Evolutionary conservation across 2,329 filamentous ascomycete species (phyloP), one percentile per base, ranked within the genome.

Genomic region (Pseudocercospora crystallina): DNA sequence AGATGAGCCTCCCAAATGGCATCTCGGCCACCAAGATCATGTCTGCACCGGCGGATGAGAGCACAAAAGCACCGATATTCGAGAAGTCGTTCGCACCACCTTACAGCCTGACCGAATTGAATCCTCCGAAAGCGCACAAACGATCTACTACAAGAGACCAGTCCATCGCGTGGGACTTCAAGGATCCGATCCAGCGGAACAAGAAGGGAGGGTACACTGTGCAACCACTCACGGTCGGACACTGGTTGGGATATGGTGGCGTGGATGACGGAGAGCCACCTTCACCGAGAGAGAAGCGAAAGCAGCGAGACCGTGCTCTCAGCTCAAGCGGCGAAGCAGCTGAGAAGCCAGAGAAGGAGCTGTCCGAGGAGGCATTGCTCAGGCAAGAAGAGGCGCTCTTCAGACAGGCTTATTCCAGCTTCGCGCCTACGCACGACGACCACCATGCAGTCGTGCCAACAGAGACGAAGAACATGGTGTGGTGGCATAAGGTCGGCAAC

Each of bases 371-470:
- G 41, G 66, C 68, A 0, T 65, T 69, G 9, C 80, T 81, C 3
- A 86, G 86, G 65, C 61, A 66, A 40, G 82, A 90, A 70, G 87
- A 91, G 59, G 79, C 84, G 0, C 73, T 91, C 8, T 92, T 91
- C 64, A 80, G 86, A 29, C 83, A 85, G 47, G 87, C 85, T 1
- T 92, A 90, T 67, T 90, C 86, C 0, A 87, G 85, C 63, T 92
- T 91, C 67, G 88, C 88, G 5, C 88, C 88, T 0, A 83, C 80
- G 44, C 85, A 82, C 60, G 88, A 92, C 67, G 84, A 91, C 64
- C 80, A 86, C 2, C 81, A 79, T 10, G 85, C 88, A 5, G 76
- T 90, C 50, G 76, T 90, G 2, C 82, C 88, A 0, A 82, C 84
- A 1, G 81, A 82, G 31, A 77, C 83, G 43, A 81, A 87, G 52